Evolutionary conservation across 495 filamentous ascomycete genomes (phyloP).

Genomic region (Echria macrotheca): DNA sequence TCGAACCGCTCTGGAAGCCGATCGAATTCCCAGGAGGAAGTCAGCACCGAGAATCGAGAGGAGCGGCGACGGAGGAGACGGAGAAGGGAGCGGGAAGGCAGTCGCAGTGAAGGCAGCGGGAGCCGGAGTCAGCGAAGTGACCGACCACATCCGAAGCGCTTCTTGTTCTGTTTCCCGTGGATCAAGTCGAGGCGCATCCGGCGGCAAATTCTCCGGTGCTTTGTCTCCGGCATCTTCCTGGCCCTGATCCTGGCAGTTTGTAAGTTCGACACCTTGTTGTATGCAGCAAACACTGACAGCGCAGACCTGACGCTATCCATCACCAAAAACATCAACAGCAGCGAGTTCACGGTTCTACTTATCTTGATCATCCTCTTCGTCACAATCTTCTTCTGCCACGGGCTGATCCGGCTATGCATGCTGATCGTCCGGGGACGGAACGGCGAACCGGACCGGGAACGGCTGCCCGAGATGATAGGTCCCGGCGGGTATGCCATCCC

Average conservation of each 20-base stretch:
- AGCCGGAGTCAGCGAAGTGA: slow-evolving; percentile 9
- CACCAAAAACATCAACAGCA: slow-evolving; percentile 48
- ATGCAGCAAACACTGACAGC: too few species aligned
- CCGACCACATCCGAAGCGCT: slow-evolving; percentile 31
- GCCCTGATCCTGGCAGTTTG: slow-evolving; percentile 45
- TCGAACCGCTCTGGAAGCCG: slow-evolving; percentile 11
- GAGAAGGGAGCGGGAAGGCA: slow-evolving; percentile 5
- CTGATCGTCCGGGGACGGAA: slow-evolving; percentile 40
- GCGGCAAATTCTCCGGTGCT: slow-evolving; percentile 52
- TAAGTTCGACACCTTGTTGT: too few species aligned
- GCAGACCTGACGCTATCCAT: slow-evolving; percentile 66
- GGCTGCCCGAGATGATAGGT: slow-evolving; percentile 38
- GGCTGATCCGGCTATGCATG: slow-evolving; percentile 67
- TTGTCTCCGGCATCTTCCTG: slow-evolving; percentile 52
- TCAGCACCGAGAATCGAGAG: slow-evolving; percentile 4
- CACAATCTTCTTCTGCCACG: slow-evolving; percentile 75
- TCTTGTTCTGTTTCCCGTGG: slow-evolving; percentile 48
- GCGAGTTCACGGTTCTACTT: slow-evolving; percentile 68
- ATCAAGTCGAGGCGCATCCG: slow-evolving; percentile 48
- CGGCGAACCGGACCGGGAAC: slow-evolving; percentile 17
- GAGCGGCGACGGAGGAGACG: slow-evolving; percentile 4
- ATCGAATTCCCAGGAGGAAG: slow-evolving; percentile 4
- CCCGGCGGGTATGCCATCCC: slow-evolving; percentile 58
- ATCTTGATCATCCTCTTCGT: slow-evolving; percentile 68
- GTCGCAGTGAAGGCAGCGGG: neutral